Percentiles rank a stretch among this genome's conserved stretches.
Conservation (phyloP, 2,329 filamentous ascomycete species). For the Fusarium brachygibbosum region DNA sequence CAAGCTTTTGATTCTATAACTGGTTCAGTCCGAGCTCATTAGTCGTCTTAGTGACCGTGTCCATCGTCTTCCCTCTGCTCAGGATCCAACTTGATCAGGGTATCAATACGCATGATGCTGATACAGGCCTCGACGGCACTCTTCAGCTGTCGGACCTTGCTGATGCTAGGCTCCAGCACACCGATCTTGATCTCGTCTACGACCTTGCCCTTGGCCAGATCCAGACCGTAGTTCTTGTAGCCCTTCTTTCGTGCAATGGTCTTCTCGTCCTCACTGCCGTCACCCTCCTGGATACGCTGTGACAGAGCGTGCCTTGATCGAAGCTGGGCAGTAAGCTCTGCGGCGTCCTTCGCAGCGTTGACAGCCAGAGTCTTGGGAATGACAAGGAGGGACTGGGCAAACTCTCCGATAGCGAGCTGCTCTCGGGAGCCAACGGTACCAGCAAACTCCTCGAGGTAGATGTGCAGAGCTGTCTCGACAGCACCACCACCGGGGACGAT, state of each 20-base stretch:
- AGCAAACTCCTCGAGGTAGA: conserved; percentile 98
- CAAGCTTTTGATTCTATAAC: conserved; percentile 49
- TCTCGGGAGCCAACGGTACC: conserved; percentile 97
- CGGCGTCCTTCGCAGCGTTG: conserved; percentile 96
- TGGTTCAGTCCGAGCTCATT: conserved; percentile 46
- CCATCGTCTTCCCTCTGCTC: conserved; percentile 83
- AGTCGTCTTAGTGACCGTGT: conserved; percentile 76
- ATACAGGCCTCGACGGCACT: conserved; percentile 98
- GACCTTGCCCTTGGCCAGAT: conserved; percentile 89
- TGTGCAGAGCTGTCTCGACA: conserved; percentile 98
- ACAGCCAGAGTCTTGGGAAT: conserved; percentile 97
- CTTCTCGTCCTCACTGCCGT: conserved; percentile 88
- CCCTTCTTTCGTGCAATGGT: conserved; percentile 92
- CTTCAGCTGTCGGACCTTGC: conserved; percentile 98
- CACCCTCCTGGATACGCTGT: conserved; percentile 90
- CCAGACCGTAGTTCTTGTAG: conserved; percentile 98
- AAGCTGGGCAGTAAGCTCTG: conserved; percentile 94
- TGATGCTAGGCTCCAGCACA: conserved; percentile 96
- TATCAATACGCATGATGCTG: conserved; percentile 99
- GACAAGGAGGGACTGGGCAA: conserved; percentile 91
- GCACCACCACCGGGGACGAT: conserved; percentile 97
- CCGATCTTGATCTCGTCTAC: conserved; percentile 95
- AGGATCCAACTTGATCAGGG: conserved; percentile 96
- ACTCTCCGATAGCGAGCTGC: conserved; percentile 97
- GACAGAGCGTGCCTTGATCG: conserved; percentile 94